Percentiles rank a stretch among this genome's conserved stretches.
Conservation (phyloP, 352 stramenopile genomes). For the Thalassiosira pacifica region DNA sequence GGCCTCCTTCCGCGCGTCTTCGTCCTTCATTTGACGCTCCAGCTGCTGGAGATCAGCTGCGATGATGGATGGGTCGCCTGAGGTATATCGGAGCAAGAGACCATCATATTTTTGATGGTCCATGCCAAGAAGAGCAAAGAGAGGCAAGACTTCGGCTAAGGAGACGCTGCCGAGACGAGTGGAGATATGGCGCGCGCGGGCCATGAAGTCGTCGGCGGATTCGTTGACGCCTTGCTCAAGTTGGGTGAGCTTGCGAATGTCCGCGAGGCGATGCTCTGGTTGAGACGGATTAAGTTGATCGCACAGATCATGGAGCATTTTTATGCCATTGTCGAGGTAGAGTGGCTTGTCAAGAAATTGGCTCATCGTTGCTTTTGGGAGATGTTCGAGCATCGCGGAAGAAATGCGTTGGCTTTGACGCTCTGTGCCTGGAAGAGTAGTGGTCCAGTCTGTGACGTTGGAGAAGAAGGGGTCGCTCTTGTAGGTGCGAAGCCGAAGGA, state of each 20-base stretch:
- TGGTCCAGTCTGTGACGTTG: not conserved
- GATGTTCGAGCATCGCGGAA: not conserved
- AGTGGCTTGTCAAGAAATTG: not conserved
- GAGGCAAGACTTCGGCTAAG: not conserved
- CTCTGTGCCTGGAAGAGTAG: not conserved
- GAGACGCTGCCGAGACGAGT: not conserved
- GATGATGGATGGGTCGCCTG: not conserved
- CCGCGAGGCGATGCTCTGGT: not conserved
- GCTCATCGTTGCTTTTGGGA: not conserved
- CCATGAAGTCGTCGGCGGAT: not conserved
- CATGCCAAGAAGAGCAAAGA: slow-evolving; percentile 7
- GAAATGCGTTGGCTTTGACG: not conserved
- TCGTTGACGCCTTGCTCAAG: not conserved
- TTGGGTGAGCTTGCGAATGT: not conserved
- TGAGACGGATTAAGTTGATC: not conserved
- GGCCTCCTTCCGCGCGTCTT: not conserved
- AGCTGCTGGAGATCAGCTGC: not conserved
- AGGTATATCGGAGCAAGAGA: not conserved
- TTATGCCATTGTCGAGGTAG: not conserved
- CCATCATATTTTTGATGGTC: not conserved
- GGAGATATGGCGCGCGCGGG: not conserved
- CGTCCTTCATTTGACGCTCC: not conserved
- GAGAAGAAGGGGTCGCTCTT: not conserved
- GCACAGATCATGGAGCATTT: not conserved
- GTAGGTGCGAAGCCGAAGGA: not conserved